Evolutionary conservation across 306 rosid species (phyloP).

Genomic region (Pyrus communis): DNA sequence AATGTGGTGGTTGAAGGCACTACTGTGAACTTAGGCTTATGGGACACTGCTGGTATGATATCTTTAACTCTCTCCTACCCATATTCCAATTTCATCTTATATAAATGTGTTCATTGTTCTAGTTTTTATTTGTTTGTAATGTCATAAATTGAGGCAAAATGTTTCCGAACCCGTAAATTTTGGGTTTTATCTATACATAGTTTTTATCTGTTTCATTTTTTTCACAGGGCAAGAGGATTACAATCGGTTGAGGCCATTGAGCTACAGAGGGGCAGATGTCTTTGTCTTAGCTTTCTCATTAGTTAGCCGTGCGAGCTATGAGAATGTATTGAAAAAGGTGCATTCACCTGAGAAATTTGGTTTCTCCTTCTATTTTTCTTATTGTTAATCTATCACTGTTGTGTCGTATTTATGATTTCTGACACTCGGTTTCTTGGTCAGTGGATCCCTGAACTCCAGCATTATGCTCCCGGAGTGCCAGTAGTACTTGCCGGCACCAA

Average conservation of each 20-base stretch:
- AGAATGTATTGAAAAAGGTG: conserved; percentile 78
- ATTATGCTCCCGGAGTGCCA: conserved; percentile 73
- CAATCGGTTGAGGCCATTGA: conserved; percentile 85
- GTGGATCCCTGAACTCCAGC: conserved; percentile 97
- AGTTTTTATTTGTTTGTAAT: background rate
- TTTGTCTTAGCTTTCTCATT: conserved; percentile 80
- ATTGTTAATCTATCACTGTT: background rate
- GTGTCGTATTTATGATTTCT: conserved; percentile 1
- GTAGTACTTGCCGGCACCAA: conserved; percentile 80
- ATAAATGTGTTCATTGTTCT: background rate
- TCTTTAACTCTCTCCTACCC: background rate
- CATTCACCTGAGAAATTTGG: background rate
- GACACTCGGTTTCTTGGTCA: conserved; percentile 19
- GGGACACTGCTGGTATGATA: conserved; percentile 86
- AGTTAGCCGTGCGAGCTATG: conserved; percentile 84
- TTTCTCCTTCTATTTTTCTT: background rate
- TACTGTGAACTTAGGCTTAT: conserved; percentile 84
- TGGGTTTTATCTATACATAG: background rate
- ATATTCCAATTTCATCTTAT: background rate
- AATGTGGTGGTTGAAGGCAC: conserved; percentile 83
- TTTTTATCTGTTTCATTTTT: conserved; percentile 14
- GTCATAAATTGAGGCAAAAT: background rate
- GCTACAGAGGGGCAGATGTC: conserved; percentile 91
- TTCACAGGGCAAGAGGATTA: conserved; percentile 88
- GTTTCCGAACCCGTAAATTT: background rate